Conservation (phyloP, 208 protist genomes). For the Leishmania turanica region DNA sequence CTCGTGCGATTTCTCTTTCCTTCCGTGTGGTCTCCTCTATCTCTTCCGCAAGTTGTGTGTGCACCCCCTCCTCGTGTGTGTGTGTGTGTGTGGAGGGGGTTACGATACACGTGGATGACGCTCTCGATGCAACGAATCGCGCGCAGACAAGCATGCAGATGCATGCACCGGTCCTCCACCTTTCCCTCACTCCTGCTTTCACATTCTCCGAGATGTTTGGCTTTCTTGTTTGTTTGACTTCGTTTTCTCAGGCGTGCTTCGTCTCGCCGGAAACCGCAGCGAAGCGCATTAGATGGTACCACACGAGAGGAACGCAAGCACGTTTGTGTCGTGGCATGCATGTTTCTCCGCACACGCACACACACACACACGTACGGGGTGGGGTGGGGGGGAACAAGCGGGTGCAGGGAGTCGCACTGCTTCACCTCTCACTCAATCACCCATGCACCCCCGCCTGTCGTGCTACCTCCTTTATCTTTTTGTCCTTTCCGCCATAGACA, state of each 20-base stretch:
- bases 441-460: background rate
- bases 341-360: background rate
- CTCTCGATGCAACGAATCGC: too few species aligned
- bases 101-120: too few species aligned
- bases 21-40: background rate
- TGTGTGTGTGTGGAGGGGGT: background rate
- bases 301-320: background rate
- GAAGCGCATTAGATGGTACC: background rate
- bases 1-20: background rate
- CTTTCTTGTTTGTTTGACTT: background rate
- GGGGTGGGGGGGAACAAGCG: too few species aligned
- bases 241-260: background rate
- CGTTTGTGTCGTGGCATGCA: background rate
- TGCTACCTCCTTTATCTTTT: background rate
- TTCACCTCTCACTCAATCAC: background rate
- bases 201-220: background rate
- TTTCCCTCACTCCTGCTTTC: background rate
- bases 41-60: background rate
- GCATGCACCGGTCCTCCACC: background rate
- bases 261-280: background rate
- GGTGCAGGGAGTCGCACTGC: background rate
- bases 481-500: conserved; percentile 4
- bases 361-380: too few species aligned
- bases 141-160: background rate
- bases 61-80: background rate